Evolutionary conservation across 768 basidiomycete species (phyloP), one percentile per base, ranked within the genome.

Genomic region (Calocybe indica): DNA sequence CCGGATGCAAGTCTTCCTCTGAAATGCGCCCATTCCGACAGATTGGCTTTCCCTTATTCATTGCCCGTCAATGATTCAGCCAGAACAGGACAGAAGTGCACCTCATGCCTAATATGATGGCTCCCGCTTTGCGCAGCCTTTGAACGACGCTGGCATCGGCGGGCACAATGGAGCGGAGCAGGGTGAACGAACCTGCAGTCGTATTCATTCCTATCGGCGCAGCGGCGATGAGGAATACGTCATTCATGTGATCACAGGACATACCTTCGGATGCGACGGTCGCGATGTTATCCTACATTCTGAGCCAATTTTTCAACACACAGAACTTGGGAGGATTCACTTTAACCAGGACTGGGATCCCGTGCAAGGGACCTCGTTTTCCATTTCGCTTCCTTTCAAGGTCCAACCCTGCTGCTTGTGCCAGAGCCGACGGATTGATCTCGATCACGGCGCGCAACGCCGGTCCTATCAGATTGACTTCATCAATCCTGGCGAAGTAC

Each of bases 401-500:
- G 42, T 82, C 81, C 14, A 80, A 61, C 0, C 60, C 66, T 1
- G 72, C 76, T 9, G 83, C 83, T 52, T 75, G 69, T 10, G 45
- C 54, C 7, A 84, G 63, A 2, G 82, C 81, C 6, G 68, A 70
- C 0, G 76, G 70, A 40, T 80, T 86, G 1, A 65, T 63, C 47
- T 85, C 84, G 10, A 83, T 62, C 5, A 85, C 71, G 1, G 82
- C 82, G 7, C 72, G 76, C 7, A 86, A 62, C 38, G 62, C 62
- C 8, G 81, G 76, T 1, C 82, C 82, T 48, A 78, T 66, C 12
- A 75, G 54, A 54, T 85, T 85, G n/a, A 86, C 83, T 56, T 85
- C 78, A 4, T 83, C 78, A 22, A 85, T 84, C 2, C 84, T 72
- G 8, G 76, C 75, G 52, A 85, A 68, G 58, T 85, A 85, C 2